These are phyloP conservation scores for Neurospora cerealis DNA, from an alignment of 495 filamentous ascomycete species.

Conservation along the genomic window DNA sequence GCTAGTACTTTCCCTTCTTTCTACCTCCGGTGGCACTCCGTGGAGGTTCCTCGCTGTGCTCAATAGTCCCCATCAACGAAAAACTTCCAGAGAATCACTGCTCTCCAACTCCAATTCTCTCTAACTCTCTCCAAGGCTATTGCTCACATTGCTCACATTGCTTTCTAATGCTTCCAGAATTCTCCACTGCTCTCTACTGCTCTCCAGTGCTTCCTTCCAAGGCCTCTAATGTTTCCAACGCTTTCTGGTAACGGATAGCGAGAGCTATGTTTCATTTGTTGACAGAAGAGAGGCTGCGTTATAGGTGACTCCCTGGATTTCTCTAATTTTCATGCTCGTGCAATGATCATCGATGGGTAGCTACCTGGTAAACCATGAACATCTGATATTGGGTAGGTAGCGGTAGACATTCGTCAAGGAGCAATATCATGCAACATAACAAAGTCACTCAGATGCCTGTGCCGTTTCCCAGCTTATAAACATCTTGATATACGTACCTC, in stretches of 20 bases:
- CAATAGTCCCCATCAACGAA: not conserved
- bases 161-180: not conserved
- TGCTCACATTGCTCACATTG: not conserved
- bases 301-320: too few relatives aligned
- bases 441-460: not conserved
- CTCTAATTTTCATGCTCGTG: too few relatives aligned
- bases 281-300: not conserved
- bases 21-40: not conserved
- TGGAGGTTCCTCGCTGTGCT: not conserved
- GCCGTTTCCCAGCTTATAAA: not conserved
- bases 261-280: not conserved
- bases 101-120: not conserved
- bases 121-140: not conserved
- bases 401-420: not conserved
- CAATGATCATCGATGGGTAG: not conserved
- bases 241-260: not conserved
- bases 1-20: not conserved
- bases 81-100: not conserved
- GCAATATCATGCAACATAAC: not conserved
- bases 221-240: too few relatives aligned
- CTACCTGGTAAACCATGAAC: not conserved
- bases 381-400: not conserved
- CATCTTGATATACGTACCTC: not conserved
- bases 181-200: not conserved
- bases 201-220: too few relatives aligned